A percentile compares a stretch with the other conserved stretches of the same genome.
phyloP scores from a whole-genome alignment of 805 yeast genomes.

The Lipomyces starkeyi region DNA sequence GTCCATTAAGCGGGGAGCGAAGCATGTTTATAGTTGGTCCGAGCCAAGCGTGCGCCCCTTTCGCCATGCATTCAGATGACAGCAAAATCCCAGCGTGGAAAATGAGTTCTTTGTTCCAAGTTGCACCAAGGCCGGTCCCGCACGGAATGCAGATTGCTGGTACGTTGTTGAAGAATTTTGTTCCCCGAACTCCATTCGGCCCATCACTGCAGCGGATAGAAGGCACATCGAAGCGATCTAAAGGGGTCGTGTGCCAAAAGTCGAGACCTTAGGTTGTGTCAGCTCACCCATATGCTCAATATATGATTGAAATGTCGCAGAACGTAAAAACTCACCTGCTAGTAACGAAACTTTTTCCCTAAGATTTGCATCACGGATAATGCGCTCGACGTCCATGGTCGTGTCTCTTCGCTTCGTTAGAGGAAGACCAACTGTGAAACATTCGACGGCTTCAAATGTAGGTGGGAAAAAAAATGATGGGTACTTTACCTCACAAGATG shows the following conservation, averaged over 20 bases:
- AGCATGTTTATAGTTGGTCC: constrained; percentile 61
- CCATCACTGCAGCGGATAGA: constrained; percentile 60
- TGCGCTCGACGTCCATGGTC: too few species aligned
- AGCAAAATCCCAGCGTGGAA: constrained; percentile 56
- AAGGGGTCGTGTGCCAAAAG: constrained; percentile 57
- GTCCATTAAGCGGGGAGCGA: constrained; percentile 63
- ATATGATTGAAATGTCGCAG: too few species aligned
- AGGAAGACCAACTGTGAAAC: too few species aligned
- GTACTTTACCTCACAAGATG: too few species aligned
- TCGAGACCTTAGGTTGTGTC: too few species aligned
- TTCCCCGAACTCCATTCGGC: constrained; percentile 69
- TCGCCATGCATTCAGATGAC: constrained; percentile 60
- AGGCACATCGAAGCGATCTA: constrained; percentile 53
- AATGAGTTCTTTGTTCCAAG: constrained; percentile 59
- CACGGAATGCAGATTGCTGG: constrained; percentile 65
- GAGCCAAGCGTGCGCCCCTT: constrained; percentile 57
- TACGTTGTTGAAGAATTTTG: constrained; percentile 56
- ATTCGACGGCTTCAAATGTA: too few species aligned
- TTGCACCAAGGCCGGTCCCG: constrained; percentile 64
- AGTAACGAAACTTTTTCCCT: too few species aligned
- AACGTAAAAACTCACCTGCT: too few species aligned
- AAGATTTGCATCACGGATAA: too few species aligned
- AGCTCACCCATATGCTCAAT: too few species aligned
- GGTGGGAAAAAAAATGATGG: too few species aligned
- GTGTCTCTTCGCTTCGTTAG: too few species aligned